phyloP scores from a whole-genome alignment of 306 rosid genomes.

The Ammopiptanthus mongolicus region DNA sequence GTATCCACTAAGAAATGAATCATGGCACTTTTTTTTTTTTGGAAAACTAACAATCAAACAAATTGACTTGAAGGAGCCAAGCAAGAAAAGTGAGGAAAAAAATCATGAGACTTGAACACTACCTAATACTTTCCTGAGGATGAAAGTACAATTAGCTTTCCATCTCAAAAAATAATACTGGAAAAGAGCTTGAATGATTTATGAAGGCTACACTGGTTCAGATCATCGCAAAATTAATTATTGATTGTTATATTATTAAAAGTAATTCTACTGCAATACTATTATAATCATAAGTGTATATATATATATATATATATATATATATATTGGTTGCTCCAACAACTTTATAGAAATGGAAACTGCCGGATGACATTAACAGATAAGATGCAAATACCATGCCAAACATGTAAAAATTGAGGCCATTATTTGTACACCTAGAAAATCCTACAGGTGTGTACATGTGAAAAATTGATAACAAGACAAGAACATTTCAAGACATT shows the following conservation, averaged over 20 bases:
- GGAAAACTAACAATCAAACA: background rate
- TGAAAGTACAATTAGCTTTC: background rate
- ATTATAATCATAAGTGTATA: no score
- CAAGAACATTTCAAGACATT: background rate
- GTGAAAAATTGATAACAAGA: background rate
- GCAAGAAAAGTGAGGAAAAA: background rate
- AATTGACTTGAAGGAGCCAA: constrained; percentile 8
- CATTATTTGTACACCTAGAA: background rate
- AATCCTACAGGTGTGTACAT: background rate
- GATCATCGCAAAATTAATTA: background rate
- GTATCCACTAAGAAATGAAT: constrained; percentile 22
- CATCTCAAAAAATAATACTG: background rate
- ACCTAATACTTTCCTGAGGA: background rate
- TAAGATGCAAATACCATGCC: background rate
- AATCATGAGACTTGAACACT: background rate
- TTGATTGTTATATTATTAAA: background rate
- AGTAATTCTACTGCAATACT: background rate
- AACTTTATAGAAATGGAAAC: background rate
- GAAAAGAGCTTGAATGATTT: background rate
- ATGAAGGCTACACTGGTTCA: background rate
- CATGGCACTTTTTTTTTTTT: background rate
- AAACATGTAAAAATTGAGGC: background rate
- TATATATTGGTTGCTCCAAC: background rate
- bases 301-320: no score
- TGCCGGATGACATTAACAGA: background rate